Conservation (phyloP, 441 rosid species). For the Pelargonium cotyledonis region DNA sequence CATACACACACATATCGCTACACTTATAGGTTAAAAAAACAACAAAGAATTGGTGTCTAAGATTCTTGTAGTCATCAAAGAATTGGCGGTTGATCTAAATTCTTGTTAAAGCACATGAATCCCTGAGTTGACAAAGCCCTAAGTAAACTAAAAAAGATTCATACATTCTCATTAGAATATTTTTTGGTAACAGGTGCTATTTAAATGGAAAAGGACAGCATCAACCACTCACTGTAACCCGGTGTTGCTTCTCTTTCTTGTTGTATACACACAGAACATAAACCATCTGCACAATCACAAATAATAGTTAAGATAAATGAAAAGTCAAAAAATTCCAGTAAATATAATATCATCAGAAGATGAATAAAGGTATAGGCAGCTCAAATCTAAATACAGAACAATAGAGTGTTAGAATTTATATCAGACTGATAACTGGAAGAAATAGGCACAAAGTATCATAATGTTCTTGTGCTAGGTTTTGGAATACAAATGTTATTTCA, state of each 20-base stretch:
- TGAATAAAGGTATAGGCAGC: background rate
- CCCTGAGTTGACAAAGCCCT: background rate
- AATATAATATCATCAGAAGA: background rate
- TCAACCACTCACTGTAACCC: conserved; percentile 61
- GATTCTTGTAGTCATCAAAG: background rate
- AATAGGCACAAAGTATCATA: background rate
- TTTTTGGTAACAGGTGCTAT: background rate
- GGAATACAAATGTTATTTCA: too few relatives aligned
- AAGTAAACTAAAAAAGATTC: background rate
- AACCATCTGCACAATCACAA: conserved; percentile 64
- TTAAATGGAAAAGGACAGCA: conserved; percentile 17
- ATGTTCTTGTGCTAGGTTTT: too few relatives aligned
- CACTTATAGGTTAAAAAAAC: background rate
- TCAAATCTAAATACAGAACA: background rate
- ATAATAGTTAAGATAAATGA: conserved; percentile 14
- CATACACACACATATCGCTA: background rate
- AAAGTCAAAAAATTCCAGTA: background rate
- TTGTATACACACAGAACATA: conserved; percentile 84
- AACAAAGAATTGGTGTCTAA: background rate
- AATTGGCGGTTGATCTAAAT: background rate
- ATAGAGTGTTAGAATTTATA: background rate
- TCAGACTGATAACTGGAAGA: background rate
- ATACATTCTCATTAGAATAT: background rate
- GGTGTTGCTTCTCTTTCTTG: conserved; percentile 87
- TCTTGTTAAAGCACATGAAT: background rate